Base-by-base conservation (phyloP, 768 basidiomycete genomes). In the Leucosporidium scottii region DNA sequence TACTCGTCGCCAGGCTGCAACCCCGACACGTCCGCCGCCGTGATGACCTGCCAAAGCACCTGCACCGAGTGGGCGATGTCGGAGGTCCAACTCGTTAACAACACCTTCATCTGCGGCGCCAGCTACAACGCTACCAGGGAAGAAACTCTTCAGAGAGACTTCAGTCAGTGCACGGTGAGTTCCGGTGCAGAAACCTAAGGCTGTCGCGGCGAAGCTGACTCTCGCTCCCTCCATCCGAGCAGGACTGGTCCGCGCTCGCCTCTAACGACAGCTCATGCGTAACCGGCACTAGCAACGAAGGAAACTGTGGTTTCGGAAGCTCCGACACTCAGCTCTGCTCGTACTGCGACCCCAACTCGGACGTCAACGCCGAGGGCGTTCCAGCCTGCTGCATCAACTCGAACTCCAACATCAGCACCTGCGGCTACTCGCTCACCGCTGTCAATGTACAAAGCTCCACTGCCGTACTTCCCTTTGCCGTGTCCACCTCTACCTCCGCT, bases 61-160 rank as follows among this genome's bases (percentile, higher is more conserved):
- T 56, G 55, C 55, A 28, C 25, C 55, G 18, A 25, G 20, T 56
- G 4, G 6, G 27, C 25, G 4, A 20, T 6, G 18, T 27, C 25
- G 7, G 55, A 56, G 30, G n/a, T 30, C 10, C 18, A 25, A 12
- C 28, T 56, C 25, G 28, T 30, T 2, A 56, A 25, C 55, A 27
- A 56, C 55, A 56, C 55, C 27, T 20, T 27, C 55, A 56, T 56
- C 55, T 56, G 55, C 55, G 20, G 25, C 28, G 25, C 55, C 27
- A 10, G 8, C 55, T 56, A 18, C 28, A 56, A 56, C 55, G n/a
- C 27, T 3, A 56, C 55, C 2, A 27, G 25, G 27, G 55, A 25
- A 10, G 6, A 8, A 21, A 56, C 25, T 8, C 27, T 56, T 20
- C 18, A 8, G 2, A 4, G 55, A 8, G 55, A 56, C 28, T 30